A percentile compares a stretch with the other conserved stretches of the same genome.
Evolutionary conservation across 78 protist species (phyloP).

Genomic region (Dictyostelium citrinum): DNA sequence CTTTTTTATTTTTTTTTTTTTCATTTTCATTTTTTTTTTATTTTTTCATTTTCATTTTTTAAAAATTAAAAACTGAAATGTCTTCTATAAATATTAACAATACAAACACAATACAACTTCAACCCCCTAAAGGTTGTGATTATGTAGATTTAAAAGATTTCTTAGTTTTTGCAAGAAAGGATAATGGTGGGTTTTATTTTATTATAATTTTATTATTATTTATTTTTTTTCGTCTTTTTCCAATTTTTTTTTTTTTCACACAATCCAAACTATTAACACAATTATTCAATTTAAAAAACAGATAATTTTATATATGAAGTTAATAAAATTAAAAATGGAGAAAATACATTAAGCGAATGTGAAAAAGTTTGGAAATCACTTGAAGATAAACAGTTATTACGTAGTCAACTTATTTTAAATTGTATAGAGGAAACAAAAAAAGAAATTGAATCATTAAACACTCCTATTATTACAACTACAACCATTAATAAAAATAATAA

Average conservation of each 20-base stretch:
- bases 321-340: conserved; percentile 16
- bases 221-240: not conserved
- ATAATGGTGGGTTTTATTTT: not conserved
- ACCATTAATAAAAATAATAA: not conserved
- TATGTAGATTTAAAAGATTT: conserved; percentile 57
- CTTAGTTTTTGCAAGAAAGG: conserved; percentile 32
- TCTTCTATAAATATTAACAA: not conserved
- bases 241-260: too few relatives aligned
- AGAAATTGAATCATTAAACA: not conserved
- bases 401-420: conserved; percentile 15
- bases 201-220: not conserved
- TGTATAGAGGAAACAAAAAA: conserved; percentile 36
- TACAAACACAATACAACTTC: not conserved
- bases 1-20: too few relatives aligned
- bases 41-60: not conserved
- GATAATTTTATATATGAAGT: conserved; percentile 55
- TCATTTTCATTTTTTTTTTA: too few relatives aligned
- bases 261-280: not conserved
- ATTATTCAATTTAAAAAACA: not conserved
- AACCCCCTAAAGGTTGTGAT: conserved; percentile 27
- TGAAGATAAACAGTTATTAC: not conserved
- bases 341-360: conserved; percentile 5
- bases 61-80: not conserved
- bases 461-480: not conserved
- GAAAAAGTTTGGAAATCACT: conserved; percentile 18